Conservation (phyloP, 1,284 basidiomycete genomes). For the Cystobasidium pallidum region DNA sequence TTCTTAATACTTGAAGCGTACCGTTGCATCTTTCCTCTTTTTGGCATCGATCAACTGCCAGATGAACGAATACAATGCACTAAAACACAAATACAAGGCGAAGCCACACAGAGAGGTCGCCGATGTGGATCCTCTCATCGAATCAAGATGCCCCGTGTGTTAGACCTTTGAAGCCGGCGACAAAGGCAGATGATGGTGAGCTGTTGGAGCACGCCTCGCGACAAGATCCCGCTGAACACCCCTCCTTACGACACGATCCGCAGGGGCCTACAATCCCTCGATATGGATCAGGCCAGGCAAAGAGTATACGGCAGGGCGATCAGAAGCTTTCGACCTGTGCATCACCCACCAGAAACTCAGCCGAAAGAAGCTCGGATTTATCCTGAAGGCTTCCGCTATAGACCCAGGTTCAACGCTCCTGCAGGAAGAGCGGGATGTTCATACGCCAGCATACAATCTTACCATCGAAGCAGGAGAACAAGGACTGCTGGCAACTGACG, state of each 20-base stretch:
- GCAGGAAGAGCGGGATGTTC: background rate
- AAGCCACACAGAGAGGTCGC: background rate
- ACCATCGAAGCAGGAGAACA: constrained; percentile 8
- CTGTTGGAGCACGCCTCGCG: background rate
- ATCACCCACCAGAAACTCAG: constrained; percentile 22
- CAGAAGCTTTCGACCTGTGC: constrained; percentile 26
- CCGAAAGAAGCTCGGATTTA: constrained; percentile 20
- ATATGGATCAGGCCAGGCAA: constrained; percentile 35
- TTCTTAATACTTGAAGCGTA: no score
- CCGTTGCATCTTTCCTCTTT: no score
- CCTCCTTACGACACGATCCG: background rate
- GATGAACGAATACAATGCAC: background rate
- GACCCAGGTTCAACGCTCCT: constrained; percentile 15
- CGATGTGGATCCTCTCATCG: constrained; percentile 19
- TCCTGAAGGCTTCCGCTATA: constrained; percentile 11
- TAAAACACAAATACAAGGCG: background rate
- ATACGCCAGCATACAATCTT: constrained; percentile 2
- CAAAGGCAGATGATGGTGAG: constrained; percentile 8
- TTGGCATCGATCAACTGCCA: background rate
- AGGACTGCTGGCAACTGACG: background rate
- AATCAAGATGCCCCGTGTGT: background rate
- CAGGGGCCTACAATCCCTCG: constrained; percentile 7
- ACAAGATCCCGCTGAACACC: background rate
- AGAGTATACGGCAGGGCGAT: constrained; percentile 26
- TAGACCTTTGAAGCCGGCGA: constrained; percentile 5